Conservation (phyloP, 1,284 basidiomycete genomes). For the Phellopilus nigrolimitatus region DNA sequence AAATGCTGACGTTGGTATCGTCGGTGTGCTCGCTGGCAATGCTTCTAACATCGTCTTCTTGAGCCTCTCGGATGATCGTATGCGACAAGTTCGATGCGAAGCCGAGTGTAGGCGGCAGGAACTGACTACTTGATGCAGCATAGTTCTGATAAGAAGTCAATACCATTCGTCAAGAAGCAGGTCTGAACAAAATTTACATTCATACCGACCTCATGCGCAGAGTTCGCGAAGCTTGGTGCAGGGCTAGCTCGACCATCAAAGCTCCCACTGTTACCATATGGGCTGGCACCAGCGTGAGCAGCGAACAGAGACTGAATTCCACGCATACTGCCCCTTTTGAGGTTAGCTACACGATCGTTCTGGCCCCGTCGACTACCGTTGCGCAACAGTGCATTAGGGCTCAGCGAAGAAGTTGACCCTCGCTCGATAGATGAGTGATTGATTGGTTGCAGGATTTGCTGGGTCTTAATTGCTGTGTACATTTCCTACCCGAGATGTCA, state of each 20-base stretch:
- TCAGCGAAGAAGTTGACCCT: slow-evolving; percentile 50
- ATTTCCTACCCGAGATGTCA: slow-evolving; percentile 66
- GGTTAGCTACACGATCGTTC: slow-evolving; percentile 66
- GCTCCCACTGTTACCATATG: slow-evolving; percentile 76
- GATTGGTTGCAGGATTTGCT: slow-evolving; percentile 85
- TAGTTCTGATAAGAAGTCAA: slow-evolving; percentile 29
- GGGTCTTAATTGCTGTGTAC: slow-evolving; percentile 85
- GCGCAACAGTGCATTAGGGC: slow-evolving; percentile 48
- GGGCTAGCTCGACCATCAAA: slow-evolving; percentile 85
- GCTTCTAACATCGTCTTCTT: slow-evolving; percentile 86
- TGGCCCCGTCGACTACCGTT: slow-evolving; percentile 65
- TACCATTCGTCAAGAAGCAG: slow-evolving; percentile 6
- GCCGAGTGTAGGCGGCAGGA: slow-evolving; percentile 79
- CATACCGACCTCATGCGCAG: slow-evolving; percentile 65
- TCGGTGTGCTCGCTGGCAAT: slow-evolving; percentile 54
- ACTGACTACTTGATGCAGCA: slow-evolving; percentile 36
- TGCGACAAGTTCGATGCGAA: slow-evolving; percentile 95
- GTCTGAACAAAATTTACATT: slow-evolving; percentile 11
- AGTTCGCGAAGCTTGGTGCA: slow-evolving; percentile 83
- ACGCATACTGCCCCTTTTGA: slow-evolving; percentile 86
- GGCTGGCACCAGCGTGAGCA: slow-evolving; percentile 53
- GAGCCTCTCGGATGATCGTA: slow-evolving; percentile 91
- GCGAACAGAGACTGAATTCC: slow-evolving; percentile 77
- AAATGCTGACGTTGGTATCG: slow-evolving; percentile 73
- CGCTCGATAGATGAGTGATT: slow-evolving; percentile 38